Percentiles rank a stretch among this genome's conserved stretches.
Conservation (phyloP, 768 basidiomycete genomes). For the Tylopilus vinaceipallidus region DNA sequence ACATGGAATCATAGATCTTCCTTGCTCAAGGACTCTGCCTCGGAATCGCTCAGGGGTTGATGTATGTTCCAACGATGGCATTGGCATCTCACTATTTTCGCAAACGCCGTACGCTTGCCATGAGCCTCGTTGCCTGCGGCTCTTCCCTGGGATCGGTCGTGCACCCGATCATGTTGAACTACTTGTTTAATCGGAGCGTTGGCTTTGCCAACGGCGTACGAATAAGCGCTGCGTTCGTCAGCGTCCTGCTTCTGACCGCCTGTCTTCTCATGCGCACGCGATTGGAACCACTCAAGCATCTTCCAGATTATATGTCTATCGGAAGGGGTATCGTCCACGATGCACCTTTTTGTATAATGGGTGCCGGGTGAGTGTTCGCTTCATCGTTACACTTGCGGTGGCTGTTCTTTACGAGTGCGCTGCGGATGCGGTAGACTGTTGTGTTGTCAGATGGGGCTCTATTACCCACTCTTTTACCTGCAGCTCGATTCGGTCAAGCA, state of each 20-base stretch:
- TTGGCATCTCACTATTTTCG: slow-evolving; percentile 46
- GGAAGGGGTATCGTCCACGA: slow-evolving; percentile 17
- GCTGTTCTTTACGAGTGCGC: background rate
- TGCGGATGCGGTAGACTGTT: slow-evolving; percentile 7
- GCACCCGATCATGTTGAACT: slow-evolving; percentile 34
- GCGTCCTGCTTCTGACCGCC: slow-evolving; percentile 35
- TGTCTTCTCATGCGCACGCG: slow-evolving; percentile 38
- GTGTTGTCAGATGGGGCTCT: slow-evolving; percentile 38
- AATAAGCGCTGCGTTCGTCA: slow-evolving; percentile 43
- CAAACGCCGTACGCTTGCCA: slow-evolving; percentile 39
- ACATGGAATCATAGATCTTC: slow-evolving; percentile 37
- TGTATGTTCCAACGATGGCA: slow-evolving; percentile 44
- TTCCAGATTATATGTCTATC: slow-evolving; percentile 13
- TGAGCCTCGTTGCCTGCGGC: slow-evolving; percentile 42
- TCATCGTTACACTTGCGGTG: background rate
- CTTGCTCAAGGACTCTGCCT: slow-evolving; percentile 47
- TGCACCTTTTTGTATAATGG: slow-evolving; percentile 17
- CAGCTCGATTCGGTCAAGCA: slow-evolving; percentile 52
- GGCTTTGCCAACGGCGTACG: slow-evolving; percentile 48
- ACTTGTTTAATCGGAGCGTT: slow-evolving; percentile 11
- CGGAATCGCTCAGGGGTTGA: slow-evolving; percentile 45
- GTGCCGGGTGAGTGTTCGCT: slow-evolving; percentile 18
- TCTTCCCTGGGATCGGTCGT: slow-evolving; percentile 29
- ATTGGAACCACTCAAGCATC: slow-evolving; percentile 31
- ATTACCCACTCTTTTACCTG: slow-evolving; percentile 54